Evolutionary conservation across 2,329 filamentous ascomycete genomes (phyloP).

Genomic region (Fusarium odoratissimum): DNA sequence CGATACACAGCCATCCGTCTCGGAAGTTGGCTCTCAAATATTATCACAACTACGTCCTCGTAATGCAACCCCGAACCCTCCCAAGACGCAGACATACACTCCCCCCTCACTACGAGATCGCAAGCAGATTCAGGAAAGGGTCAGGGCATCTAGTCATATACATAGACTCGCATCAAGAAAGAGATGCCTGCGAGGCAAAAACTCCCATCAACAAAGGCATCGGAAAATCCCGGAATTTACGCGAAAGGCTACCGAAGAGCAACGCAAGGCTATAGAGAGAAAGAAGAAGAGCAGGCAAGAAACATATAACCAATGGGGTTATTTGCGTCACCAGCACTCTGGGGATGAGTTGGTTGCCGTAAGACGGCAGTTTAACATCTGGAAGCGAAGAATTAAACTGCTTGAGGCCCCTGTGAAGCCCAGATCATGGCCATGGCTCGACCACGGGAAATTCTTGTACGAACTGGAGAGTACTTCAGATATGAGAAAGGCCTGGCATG

Average conservation of each 20-base stretch:
- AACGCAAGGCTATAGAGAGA: neutral
- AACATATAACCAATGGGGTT: slow-evolving; percentile 49
- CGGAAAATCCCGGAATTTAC: neutral
- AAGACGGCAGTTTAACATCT: slow-evolving; percentile 44
- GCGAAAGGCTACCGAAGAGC: slow-evolving; percentile 8
- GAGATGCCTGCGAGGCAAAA: neutral
- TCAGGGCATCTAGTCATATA: neutral
- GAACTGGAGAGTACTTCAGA: slow-evolving; percentile 42
- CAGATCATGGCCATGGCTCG: slow-evolving; percentile 42
- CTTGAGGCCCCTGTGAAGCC: slow-evolving; percentile 33
- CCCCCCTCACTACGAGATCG: neutral
- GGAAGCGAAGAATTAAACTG: slow-evolving; percentile 45
- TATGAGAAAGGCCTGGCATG: slow-evolving; percentile 52
- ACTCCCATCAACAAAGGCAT: neutral
- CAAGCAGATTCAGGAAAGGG: neutral
- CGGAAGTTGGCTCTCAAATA: slow-evolving; percentile 18
- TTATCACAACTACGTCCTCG: slow-evolving; percentile 34
- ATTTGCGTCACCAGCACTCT: slow-evolving; percentile 45
- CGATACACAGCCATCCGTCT: neutral
- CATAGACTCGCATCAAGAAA: neutral
- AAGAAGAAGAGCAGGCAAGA: slow-evolving; percentile 11
- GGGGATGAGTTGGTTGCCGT: slow-evolving; percentile 37
- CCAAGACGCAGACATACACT: neutral
- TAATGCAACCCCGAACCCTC: slow-evolving; percentile 7
- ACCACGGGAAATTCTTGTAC: slow-evolving; percentile 48